Base-by-base conservation (phyloP, 2,329 filamentous ascomycete species). In the Colletotrichum tamarilloi region DNA sequence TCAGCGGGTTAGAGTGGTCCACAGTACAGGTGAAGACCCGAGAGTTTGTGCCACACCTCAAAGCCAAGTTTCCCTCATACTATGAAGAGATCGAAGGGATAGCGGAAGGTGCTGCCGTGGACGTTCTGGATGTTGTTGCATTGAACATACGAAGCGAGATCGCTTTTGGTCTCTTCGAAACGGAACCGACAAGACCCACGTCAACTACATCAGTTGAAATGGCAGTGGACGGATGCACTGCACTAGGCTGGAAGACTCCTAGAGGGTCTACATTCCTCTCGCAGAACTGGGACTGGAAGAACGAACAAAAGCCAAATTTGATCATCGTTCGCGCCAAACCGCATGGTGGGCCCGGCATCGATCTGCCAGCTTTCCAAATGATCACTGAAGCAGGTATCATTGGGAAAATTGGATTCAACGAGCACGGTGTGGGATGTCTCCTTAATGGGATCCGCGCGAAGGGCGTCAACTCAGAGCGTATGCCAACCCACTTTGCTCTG, bases 341-440 rank as follows among this genome's bases (percentile, higher is more conserved):
- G 19, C 16, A 49, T 9, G 19, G 19, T n/a, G 16, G 16, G 38
- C 14, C 3, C 42, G 7, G 42, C 42, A 11, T 59, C 32, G 38
- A 49, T 7, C 64, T 85, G 32, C 88, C 88, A 0, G 81, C 81
- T 1, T 86, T 91, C 69, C 79, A 86, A 19, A 90, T 89, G 82
- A 82, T 91, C 26, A 91, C 89, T 0, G 90, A 92, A 63, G 85
- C 86, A 0, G 90, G 90, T 16, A 85, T 92, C 26, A 86, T 93
- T 42, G 91, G 90, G 16, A 93, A 93, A 79, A 92, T 93, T 26
- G 91, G 91, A 0, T 83, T 92, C 75, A 93, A 93, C 77, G 82
- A 81, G 19, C 77, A 79, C 0, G 89, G 90, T 0, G 89, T 93
- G 0, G 91, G 90, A 0, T 67, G 64, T 22, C 42, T 49, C 1